These are phyloP conservation scores for Eucalyptus caleyi DNA, from an alignment of 345 rosid genomes.

Conservation along the genomic window DNA sequence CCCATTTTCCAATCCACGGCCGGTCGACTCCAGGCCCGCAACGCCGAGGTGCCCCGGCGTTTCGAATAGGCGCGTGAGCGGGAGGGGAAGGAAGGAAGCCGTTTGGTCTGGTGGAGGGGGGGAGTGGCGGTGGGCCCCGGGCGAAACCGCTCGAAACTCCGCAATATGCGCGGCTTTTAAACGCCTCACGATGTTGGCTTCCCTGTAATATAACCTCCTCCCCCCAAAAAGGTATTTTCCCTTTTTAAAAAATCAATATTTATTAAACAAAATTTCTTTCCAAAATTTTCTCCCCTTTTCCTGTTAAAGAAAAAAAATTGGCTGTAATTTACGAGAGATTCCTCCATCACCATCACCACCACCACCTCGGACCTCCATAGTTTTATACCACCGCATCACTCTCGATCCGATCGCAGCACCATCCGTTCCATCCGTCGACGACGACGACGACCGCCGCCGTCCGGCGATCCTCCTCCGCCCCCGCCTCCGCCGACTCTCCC, in stretches of 20 bases:
- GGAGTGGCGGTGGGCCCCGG: background rate
- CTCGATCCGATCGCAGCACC: background rate
- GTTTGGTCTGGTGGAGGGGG: background rate
- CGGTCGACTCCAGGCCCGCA: background rate
- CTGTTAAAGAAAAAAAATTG: background rate
- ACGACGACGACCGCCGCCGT: background rate
- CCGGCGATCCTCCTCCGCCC: background rate
- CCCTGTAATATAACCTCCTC: background rate
- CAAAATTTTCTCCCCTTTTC: background rate
- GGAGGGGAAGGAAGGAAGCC: background rate
- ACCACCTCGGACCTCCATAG: background rate
- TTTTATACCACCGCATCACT: background rate
- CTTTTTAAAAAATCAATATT: background rate
- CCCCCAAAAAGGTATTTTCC: too few relatives aligned
- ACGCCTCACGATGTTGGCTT: background rate
- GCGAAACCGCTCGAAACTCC: background rate
- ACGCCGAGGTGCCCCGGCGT: background rate
- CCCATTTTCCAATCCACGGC: background rate
- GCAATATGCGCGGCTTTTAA: background rate
- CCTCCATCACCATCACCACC: background rate
- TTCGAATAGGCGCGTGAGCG: background rate
- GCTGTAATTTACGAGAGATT: background rate
- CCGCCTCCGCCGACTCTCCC: background rate
- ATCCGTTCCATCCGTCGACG: background rate
- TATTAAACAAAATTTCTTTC: background rate